phyloP scores from a whole-genome alignment of 345 rosid genomes.

The Fremontodendron californicum region DNA sequence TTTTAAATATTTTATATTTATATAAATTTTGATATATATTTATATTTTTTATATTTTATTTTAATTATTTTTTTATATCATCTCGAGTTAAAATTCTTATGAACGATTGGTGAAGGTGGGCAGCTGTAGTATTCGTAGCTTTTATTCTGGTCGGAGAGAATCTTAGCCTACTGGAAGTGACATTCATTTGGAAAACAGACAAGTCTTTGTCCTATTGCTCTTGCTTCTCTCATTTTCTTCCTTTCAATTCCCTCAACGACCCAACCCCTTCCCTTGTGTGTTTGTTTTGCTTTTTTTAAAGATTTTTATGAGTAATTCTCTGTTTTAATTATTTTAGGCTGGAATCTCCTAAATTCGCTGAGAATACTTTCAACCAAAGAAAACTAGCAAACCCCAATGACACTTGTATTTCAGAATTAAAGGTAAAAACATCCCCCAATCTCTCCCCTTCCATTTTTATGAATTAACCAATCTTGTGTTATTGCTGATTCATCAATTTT shows the following conservation, averaged over 20 bases:
- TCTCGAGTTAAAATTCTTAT: no score
- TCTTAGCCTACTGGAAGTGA: neutral
- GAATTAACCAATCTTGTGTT: neutral
- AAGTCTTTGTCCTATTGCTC: neutral
- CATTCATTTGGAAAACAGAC: neutral
- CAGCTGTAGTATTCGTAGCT: neutral
- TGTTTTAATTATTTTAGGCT: neutral
- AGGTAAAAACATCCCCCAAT: neutral
- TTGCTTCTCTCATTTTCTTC: neutral
- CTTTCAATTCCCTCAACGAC: neutral
- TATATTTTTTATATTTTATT: no score
- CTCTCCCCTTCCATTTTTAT: neutral
- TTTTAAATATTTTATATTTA: no score
- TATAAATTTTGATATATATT: no score
- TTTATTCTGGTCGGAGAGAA: neutral
- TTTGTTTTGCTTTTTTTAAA: no score
- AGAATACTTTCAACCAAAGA: neutral
- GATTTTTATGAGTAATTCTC: neutral
- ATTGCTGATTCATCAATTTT: neutral
- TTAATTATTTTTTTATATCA: no score
- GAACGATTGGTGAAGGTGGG: neutral
- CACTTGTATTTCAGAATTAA: neutral
- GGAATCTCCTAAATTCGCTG: neutral
- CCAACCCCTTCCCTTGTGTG: no score
- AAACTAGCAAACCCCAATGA: neutral